Conservation (phyloP, 2,329 filamentous ascomycete species). For the Fusarium nematophilum region DNA sequence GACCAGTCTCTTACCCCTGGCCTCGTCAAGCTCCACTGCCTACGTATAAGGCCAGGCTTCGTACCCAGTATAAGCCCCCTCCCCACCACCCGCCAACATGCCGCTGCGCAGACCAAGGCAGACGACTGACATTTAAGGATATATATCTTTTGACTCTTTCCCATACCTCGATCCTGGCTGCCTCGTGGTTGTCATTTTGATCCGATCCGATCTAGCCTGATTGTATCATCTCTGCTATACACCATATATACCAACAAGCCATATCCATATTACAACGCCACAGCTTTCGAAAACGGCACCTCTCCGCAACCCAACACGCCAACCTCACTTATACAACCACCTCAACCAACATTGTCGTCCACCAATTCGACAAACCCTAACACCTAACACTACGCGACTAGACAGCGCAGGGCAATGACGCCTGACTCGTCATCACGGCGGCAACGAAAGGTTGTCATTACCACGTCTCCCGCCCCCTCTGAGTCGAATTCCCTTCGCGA, state of each 20-base stretch:
- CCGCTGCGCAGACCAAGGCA: constrained; percentile 42
- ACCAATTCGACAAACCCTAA: constrained; percentile 14
- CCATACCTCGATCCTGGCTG: constrained; percentile 23
- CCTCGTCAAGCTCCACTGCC: constrained; percentile 39
- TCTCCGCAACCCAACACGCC: constrained; percentile 7
- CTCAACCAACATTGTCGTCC: constrained; percentile 12
- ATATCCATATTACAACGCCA: constrained; percentile 11
- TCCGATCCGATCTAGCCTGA: constrained; percentile 18
- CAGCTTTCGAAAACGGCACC: constrained; percentile 4
- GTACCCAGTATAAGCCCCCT: constrained; percentile 43
- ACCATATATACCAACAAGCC: constrained; percentile 11
- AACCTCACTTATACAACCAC: constrained; percentile 27
- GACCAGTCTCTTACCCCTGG: constrained; percentile 31
- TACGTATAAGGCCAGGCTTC: constrained; percentile 44
- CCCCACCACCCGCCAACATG: constrained; percentile 38
- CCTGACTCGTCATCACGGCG: constrained; percentile 37
- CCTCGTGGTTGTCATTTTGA: constrained; percentile 21
- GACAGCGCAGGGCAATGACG: constrained; percentile 27
- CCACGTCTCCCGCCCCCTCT: constrained; percentile 40
- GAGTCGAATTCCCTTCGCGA: constrained; percentile 42
- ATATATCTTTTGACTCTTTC: constrained; percentile 38
- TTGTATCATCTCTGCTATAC: constrained; percentile 7
- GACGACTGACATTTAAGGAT: constrained; percentile 32
- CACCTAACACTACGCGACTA: constrained; percentile 7
- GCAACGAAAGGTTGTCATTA: constrained; percentile 42